These are phyloP conservation scores for Ophiostoma triangulosporum DNA, from an alignment of 2,329 filamentous ascomycete species.

Conservation along the genomic window DNA sequence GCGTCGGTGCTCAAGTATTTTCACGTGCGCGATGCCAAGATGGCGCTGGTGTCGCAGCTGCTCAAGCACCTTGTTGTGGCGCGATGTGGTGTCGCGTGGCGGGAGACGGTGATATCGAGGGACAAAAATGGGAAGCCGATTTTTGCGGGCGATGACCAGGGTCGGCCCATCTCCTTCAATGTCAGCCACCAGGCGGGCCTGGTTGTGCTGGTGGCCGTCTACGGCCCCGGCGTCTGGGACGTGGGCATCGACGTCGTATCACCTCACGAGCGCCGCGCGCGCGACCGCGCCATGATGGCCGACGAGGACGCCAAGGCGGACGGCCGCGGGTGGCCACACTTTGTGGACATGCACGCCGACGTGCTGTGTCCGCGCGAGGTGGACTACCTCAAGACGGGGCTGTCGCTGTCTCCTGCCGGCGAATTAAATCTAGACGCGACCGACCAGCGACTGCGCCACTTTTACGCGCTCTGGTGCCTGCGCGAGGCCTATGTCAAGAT, in stretches of 20 bases:
- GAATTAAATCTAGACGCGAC: conserved; percentile 21
- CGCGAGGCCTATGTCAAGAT: conserved; percentile 76
- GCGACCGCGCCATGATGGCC: conserved; percentile 43
- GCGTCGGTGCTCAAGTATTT: conserved; percentile 45
- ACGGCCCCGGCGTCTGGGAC: conserved; percentile 27
- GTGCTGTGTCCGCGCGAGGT: conserved; percentile 53
- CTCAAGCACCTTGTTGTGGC: conserved; percentile 59
- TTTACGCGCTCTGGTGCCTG: conserved; percentile 68
- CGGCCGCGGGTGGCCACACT: conserved; percentile 44
- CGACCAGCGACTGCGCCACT: conserved; percentile 51
- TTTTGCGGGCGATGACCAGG: conserved; percentile 25
- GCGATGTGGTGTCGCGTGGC: conserved; percentile 44
- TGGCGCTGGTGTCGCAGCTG: conserved; percentile 58
- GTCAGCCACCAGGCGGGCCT: conserved; percentile 67
- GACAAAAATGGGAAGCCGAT: conserved; percentile 41
- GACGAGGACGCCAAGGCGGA: conserved; percentile 14
- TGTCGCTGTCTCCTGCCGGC: conserved; percentile 2
- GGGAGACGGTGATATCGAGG: conserved; percentile 40
- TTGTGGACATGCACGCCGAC: conserved; percentile 58
- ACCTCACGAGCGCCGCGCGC: conserved; percentile 52
- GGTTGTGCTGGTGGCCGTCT: conserved; percentile 49
- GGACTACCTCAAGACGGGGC: conserved; percentile 39
- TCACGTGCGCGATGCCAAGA: conserved; percentile 59
- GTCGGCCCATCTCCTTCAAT: conserved; percentile 55
- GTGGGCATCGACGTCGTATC: conserved; percentile 68